Evolutionary conservation across 192 early-diverging fungal genomes (phyloP).

Genomic region (Coemansia sp.): DNA sequence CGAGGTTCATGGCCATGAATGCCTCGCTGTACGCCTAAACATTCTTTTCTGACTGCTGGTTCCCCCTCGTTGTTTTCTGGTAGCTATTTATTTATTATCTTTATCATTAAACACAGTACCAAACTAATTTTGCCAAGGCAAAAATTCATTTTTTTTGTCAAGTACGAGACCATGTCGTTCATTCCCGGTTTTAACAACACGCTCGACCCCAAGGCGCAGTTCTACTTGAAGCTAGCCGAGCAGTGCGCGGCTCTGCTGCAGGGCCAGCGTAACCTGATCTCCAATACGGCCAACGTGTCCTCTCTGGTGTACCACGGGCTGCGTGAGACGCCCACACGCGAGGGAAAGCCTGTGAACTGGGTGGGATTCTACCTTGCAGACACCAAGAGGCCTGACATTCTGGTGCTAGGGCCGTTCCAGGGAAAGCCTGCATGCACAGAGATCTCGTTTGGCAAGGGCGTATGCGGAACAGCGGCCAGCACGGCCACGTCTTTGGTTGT

Average conservation of each 20-base stretch:
- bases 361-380: conserved; percentile 79
- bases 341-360: conserved; percentile 70
- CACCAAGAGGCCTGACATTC: conserved; percentile 22
- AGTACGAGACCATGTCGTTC: too few relatives aligned
- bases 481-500: conserved; percentile 60
- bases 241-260: conserved; percentile 65
- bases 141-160: too few relatives aligned
- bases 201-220: conserved; percentile 58
- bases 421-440: conserved; percentile 85
- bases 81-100: too few relatives aligned
- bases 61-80: too few relatives aligned
- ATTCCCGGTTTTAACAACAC: conserved; percentile 43
- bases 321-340: conserved; percentile 59
- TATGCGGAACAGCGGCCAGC: conserved; percentile 83
- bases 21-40: too few relatives aligned
- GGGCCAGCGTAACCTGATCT: conserved; percentile 65
- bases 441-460: conserved; percentile 79
- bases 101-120: too few relatives aligned
- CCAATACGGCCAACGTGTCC: conserved; percentile 80
- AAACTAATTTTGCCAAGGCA: too few relatives aligned
- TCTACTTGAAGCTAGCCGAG: conserved; percentile 64
- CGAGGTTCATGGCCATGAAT: too few relatives aligned
- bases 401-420: conserved; percentile 89
- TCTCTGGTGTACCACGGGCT: conserved; percentile 77
- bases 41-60: too few relatives aligned